phyloP scores from a whole-genome alignment of 2,329 filamentous ascomycete species.

The Fusarium sulawesiense region DNA sequence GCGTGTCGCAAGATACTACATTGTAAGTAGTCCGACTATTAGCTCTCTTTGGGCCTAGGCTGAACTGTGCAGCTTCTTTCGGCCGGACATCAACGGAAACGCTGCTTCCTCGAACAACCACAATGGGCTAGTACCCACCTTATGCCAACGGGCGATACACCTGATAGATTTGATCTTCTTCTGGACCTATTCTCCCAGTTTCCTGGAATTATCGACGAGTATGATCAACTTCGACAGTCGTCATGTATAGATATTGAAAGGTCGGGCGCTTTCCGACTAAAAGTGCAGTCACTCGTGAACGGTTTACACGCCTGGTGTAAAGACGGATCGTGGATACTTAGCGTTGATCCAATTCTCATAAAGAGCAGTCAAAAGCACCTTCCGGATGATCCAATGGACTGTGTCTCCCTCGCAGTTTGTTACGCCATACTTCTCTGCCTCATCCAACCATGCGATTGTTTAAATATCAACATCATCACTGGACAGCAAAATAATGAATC shows the following conservation, averaged over 20 bases:
- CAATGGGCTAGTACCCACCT: slow-evolving; percentile 14
- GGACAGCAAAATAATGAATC: rapidly evolving
- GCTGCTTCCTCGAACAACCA: slow-evolving; percentile 23
- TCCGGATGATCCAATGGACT: slow-evolving; percentile 10
- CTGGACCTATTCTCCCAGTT: slow-evolving; percentile 19
- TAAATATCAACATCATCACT: neutral
- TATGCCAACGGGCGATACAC: neutral
- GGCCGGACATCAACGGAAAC: slow-evolving; percentile 23
- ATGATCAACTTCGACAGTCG: neutral
- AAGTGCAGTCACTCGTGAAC: neutral
- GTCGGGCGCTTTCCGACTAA: neutral
- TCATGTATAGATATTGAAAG: neutral
- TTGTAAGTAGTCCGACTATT: neutral
- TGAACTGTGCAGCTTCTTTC: slow-evolving; percentile 22
- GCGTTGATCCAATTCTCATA: neutral
- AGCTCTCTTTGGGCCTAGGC: rapidly evolving
- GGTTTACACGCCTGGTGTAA: slow-evolving; percentile 8
- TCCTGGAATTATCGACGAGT: slow-evolving; percentile 9
- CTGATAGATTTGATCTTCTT: slow-evolving; percentile 10
- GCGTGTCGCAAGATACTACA: slow-evolving; percentile 16
- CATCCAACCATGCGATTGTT: slow-evolving; percentile 10
- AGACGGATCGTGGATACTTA: slow-evolving; percentile 5
- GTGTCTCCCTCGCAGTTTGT: slow-evolving; percentile 6
- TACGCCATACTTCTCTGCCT: slow-evolving; percentile 23
- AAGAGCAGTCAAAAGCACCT: neutral